These are phyloP conservation scores for Fusarium veterinarium DNA, from an alignment of 2,329 filamentous ascomycete species.

Conservation along the genomic window DNA sequence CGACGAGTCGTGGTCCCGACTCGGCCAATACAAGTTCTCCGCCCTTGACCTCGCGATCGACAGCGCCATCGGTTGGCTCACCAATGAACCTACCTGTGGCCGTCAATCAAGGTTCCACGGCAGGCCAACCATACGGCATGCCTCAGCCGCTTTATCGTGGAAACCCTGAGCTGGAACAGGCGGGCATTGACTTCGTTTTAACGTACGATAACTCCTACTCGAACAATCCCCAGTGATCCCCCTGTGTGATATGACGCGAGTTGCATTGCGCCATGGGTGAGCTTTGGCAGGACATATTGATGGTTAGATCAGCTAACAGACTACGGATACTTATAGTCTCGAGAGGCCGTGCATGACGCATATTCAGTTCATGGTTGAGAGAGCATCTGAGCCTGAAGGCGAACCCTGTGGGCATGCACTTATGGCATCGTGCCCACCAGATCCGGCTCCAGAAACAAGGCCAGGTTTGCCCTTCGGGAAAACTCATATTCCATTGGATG, in stretches of 20 bases:
- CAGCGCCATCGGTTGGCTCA: slow-evolving; percentile 53
- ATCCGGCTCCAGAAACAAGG: slow-evolving; percentile 63
- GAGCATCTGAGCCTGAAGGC: slow-evolving; percentile 67
- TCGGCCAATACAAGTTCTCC: slow-evolving; percentile 61
- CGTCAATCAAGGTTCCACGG: slow-evolving; percentile 43
- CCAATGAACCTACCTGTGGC: slow-evolving; percentile 39
- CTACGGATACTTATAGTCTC: slow-evolving; percentile 69
- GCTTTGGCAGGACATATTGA: slow-evolving; percentile 29
- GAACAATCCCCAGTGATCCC: slow-evolving; percentile 73
- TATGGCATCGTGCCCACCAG: slow-evolving; percentile 91
- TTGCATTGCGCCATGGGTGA: slow-evolving; percentile 34
- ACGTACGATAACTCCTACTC: slow-evolving; percentile 78
- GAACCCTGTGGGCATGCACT: slow-evolving; percentile 88
- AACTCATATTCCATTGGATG: slow-evolving; percentile 51
- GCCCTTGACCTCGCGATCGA: slow-evolving; percentile 58
- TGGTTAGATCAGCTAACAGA: slow-evolving; percentile 57
- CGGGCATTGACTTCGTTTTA: slow-evolving; percentile 90
- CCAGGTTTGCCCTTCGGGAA: slow-evolving; percentile 65
- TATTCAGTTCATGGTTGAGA: slow-evolving; percentile 80
- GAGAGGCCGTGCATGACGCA: slow-evolving; percentile 95
- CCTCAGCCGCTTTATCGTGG: slow-evolving; percentile 45
- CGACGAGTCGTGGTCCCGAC: slow-evolving; percentile 66
- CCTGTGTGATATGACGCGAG: slow-evolving; percentile 58
- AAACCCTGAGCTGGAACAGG: slow-evolving; percentile 79
- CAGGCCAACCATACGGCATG: slow-evolving; percentile 48